Evolutionary conservation across 1,139 yeast species (phyloP), one percentile per base, ranked within the genome.

Genomic region (Magnusiomyces paraingens): DNA sequence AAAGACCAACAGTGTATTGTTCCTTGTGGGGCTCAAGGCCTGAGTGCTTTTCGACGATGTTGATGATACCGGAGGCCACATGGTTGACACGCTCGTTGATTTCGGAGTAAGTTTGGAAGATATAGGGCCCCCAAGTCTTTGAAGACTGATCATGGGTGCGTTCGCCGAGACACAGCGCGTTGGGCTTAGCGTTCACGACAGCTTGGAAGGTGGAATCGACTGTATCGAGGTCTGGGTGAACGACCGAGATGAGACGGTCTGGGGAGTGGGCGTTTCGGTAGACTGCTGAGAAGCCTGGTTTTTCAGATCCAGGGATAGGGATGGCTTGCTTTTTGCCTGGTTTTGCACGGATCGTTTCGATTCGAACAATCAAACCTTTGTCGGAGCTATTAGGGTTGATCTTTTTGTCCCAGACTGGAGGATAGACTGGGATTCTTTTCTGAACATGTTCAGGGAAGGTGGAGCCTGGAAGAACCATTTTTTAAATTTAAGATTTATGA

Each of bases 1-100:
- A 77, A 21, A 83, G 62, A 1, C 82, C 72, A 15, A 82, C 81
- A 39, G 79, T 68, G 61, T 79, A 81, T 41, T 71, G 71, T 36
- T 70, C 70, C 46, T 43, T 18, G 29, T 18, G 22, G 14, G 46
- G 46, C 18, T 62, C 59, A 62, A 60, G 47, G 48, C 60, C 60
- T 47, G 67, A 64, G 22, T 46, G 49, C 15, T 46, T 26, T 17
- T 54, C 53, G 12, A 64, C 66, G 2, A 79, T 67, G 47, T 80
- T 73, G 59, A 81, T 73, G 38, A 86, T 62, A 11, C 93, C 94
- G 2, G 87, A 71, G 4, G 89, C 93, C 47, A 86, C 72, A 52
- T 78, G 68, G 52, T 70, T 68, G 53, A 78, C 75, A 51, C 83
- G 73, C 49, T 65, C 59, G 38, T 70, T 69, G 11, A 79, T 70